Evolutionary conservation across 2,329 filamentous ascomycete genomes (phyloP).

Genomic region (Alternaria panax): DNA sequence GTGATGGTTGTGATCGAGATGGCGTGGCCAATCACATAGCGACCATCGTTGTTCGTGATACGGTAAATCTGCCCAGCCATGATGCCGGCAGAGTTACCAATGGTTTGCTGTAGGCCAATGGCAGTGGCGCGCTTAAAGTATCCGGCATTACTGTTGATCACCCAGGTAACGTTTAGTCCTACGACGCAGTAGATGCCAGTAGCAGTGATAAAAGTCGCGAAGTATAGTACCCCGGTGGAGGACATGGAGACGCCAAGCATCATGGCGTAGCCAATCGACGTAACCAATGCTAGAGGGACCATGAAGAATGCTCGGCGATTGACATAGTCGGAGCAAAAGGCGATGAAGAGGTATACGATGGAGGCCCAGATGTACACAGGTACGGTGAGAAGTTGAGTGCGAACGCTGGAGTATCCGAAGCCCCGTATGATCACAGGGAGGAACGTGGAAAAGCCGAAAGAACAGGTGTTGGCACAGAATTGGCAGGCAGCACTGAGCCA

Average conservation of each 20-base stretch:
- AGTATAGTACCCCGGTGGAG: neutral
- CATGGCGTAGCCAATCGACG: neutral
- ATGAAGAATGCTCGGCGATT: neutral
- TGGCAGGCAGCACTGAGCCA: neutral
- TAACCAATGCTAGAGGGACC: neutral
- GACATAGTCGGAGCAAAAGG: neutral
- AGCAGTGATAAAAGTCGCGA: neutral
- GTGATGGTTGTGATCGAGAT: neutral
- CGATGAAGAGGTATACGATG: neutral
- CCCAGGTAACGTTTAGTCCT: neutral
- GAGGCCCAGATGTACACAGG: neutral
- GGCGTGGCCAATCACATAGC: neutral
- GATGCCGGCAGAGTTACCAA: neutral
- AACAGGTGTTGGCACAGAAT: neutral
- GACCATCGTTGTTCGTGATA: neutral
- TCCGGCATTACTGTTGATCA: neutral
- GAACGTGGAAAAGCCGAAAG: neutral
- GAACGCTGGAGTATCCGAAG: neutral
- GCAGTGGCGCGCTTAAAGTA: neutral
- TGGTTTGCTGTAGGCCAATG: neutral
- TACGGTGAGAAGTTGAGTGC: neutral
- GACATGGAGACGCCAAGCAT: neutral
- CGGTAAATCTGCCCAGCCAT: neutral
- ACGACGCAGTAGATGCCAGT: neutral
- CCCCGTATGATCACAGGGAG: neutral